Evolutionary conservation across 148 eudicot genomes (phyloP).

Genomic region (Camellia japonica): DNA sequence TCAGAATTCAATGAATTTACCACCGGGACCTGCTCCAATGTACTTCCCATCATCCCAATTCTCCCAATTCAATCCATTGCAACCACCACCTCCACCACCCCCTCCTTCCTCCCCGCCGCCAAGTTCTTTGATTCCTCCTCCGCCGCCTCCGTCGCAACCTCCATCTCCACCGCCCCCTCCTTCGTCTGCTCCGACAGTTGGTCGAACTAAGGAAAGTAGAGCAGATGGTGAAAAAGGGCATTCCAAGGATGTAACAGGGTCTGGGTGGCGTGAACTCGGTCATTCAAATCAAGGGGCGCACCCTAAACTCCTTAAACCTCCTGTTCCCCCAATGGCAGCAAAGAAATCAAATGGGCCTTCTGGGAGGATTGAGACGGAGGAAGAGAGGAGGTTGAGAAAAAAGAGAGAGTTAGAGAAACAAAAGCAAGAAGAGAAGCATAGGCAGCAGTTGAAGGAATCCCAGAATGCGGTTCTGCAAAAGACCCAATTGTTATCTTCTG

Average conservation of each 20-base stretch:
- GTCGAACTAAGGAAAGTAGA: constrained; percentile 50
- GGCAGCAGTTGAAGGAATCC: constrained; percentile 72
- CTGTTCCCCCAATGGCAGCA: constrained; percentile 40
- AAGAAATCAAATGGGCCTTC: constrained; percentile 50
- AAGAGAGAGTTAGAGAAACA: constrained; percentile 78
- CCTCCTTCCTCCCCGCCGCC: constrained; percentile 85
- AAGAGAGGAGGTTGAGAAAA: constrained; percentile 83
- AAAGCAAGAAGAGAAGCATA: constrained; percentile 69
- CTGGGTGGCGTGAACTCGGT: constrained; percentile 19
- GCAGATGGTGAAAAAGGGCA: constrained; percentile 45
- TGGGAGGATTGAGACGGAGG: constrained; percentile 84
- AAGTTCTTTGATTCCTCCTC: constrained; percentile 55
- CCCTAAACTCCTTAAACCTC: constrained; percentile 62
- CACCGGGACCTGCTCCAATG: constrained; percentile 38
- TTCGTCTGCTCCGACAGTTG: constrained; percentile 34
- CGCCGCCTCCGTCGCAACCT: constrained; percentile 50
- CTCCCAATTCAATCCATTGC: constrained; percentile 56
- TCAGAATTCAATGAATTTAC: constrained; percentile 29
- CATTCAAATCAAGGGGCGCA: constrained; percentile 30
- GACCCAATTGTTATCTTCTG: constrained; percentile 66
- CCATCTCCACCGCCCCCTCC: constrained; percentile 69
- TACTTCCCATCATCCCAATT: constrained; percentile 79
- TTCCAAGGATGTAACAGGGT: constrained; percentile 30
- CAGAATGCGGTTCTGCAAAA: constrained; percentile 62
- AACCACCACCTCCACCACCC: constrained; percentile 62